A percentile compares a stretch with the other conserved stretches of the same genome.
Evolutionary conservation across 2,329 filamentous ascomycete species (phyloP).

Genomic region (Fusarium phyllophilum): DNA sequence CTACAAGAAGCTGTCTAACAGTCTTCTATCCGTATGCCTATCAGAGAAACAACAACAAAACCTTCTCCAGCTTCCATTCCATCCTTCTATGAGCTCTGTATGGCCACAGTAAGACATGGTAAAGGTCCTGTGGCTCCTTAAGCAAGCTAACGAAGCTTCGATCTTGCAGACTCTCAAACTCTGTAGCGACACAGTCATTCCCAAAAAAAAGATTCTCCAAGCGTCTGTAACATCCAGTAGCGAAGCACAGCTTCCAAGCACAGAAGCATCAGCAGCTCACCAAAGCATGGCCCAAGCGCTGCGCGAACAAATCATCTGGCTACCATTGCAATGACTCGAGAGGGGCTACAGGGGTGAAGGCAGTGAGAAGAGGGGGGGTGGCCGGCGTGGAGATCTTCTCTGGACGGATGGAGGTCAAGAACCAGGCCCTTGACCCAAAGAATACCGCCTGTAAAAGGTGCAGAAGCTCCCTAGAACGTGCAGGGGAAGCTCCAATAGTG

Average conservation of each 20-base stretch:
- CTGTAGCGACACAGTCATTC: background rate
- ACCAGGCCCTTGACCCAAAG: conserved; percentile 19
- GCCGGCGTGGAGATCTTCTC: conserved; percentile 30
- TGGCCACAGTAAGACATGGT: conserved; percentile 11
- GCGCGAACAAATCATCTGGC: conserved; percentile 45
- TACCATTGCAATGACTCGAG: conserved; percentile 47
- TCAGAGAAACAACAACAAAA: conserved; percentile 33
- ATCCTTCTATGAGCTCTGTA: conserved; percentile 27
- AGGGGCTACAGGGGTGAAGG: conserved; percentile 40
- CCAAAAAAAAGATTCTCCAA: conserved; percentile 5
- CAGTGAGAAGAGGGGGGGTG: conserved; percentile 36
- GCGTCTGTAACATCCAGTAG: conserved; percentile 18
- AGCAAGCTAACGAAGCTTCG: conserved; percentile 34
- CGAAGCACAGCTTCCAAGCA: conserved; percentile 25
- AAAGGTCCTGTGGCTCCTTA: conserved; percentile 15
- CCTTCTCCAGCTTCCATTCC: conserved; percentile 23
- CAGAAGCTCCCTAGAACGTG: conserved; percentile 40
- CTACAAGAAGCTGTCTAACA: conserved; percentile 41
- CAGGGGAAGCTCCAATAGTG: conserved; percentile 44
- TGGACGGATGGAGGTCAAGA: conserved; percentile 37
- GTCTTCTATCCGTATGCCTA: conserved; percentile 34
- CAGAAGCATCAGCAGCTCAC: conserved; percentile 39
- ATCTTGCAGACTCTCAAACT: conserved; percentile 29
- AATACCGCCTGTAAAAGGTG: conserved; percentile 34
- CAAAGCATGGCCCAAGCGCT: conserved; percentile 40